These are phyloP conservation scores for Posidonia oceanica DNA, from an alignment of 116 monocot species.

Conservation along the genomic window DNA sequence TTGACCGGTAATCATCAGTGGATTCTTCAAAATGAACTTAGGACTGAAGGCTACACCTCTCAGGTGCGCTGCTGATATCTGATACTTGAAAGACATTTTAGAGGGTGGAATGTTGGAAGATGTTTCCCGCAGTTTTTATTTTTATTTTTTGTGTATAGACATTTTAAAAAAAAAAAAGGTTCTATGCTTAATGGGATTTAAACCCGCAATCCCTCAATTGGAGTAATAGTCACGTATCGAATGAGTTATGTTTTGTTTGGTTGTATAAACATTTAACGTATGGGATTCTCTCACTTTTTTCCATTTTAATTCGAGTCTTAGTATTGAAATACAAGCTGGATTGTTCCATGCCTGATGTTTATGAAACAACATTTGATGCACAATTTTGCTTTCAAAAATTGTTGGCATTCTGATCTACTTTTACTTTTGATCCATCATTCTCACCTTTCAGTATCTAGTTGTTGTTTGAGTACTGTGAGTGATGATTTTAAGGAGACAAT, in stretches of 20 bases:
- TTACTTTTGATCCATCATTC: too few relatives aligned
- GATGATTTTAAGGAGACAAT: too few relatives aligned
- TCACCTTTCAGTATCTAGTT: too few relatives aligned
- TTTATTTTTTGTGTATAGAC: neutral
- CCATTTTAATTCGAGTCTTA: neutral
- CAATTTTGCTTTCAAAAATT: too few relatives aligned
- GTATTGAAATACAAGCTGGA: neutral
- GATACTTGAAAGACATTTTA: neutral
- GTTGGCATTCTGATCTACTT: neutral
- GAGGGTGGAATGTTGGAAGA: neutral
- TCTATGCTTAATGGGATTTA: too few relatives aligned
- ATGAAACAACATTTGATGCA: too few relatives aligned
- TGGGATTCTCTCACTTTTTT: neutral
- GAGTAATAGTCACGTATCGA: too few relatives aligned
- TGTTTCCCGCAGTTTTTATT: neutral
- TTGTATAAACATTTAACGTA: neutral
- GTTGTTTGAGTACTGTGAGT: too few relatives aligned
- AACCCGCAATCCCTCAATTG: too few relatives aligned
- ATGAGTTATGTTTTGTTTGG: too few relatives aligned
- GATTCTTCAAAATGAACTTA: slow-evolving; percentile 26
- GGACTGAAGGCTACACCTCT: slow-evolving; percentile 8
- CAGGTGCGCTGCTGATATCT: slow-evolving; percentile 18
- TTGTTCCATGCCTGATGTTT: too few relatives aligned
- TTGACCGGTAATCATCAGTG: slow-evolving; percentile 40
- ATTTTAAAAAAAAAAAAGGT: too few relatives aligned